phyloP scores from a whole-genome alignment of 1,284 basidiomycete genomes.

The Omphalotus olearius region DNA sequence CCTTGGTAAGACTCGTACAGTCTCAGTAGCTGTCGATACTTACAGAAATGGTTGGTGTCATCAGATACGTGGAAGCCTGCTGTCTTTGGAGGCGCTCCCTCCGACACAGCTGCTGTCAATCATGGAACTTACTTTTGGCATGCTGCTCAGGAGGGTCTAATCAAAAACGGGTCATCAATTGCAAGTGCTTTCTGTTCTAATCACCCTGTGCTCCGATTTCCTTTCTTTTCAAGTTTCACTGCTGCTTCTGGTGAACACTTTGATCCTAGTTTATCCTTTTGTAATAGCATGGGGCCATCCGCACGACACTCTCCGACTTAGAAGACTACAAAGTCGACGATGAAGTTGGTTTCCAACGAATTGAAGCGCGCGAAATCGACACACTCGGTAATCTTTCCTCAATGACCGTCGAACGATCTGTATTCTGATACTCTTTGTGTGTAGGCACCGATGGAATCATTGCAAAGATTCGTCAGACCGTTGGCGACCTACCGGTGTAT shows the following conservation, averaged over 20 bases:
- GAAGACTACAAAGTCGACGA: conserved; percentile 71
- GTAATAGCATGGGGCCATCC: conserved; percentile 71
- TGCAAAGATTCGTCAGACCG: conserved; percentile 64
- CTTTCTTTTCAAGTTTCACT: conserved; percentile 18
- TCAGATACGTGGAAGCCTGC: conserved; percentile 70
- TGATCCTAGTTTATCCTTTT: conserved; percentile 68
- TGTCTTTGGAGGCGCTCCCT: conserved; percentile 67
- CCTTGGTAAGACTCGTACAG: conserved; percentile 30
- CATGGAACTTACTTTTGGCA: conserved; percentile 80
- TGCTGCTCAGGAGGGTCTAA: conserved; percentile 71
- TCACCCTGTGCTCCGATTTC: conserved; percentile 15
- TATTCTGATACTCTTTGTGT: conserved; percentile 4
- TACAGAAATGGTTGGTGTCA: not conserved
- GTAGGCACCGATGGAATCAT: conserved; percentile 64
- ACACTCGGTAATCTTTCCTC: conserved; percentile 46
- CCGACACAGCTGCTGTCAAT: conserved; percentile 63
- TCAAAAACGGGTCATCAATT: conserved; percentile 76
- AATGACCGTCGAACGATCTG: not conserved
- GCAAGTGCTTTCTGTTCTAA: conserved; percentile 53
- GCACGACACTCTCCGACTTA: conserved; percentile 69
- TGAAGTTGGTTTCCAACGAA: conserved; percentile 61
- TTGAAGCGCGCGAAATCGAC: conserved; percentile 76
- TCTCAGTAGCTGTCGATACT: not conserved
- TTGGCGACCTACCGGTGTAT: conserved; percentile 67
- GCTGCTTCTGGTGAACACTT: conserved; percentile 26